Percentiles rank a stretch among this genome's conserved stretches.
Evolutionary conservation across 306 rosid genomes (phyloP).

Genomic region (Carpinus viminea): DNA sequence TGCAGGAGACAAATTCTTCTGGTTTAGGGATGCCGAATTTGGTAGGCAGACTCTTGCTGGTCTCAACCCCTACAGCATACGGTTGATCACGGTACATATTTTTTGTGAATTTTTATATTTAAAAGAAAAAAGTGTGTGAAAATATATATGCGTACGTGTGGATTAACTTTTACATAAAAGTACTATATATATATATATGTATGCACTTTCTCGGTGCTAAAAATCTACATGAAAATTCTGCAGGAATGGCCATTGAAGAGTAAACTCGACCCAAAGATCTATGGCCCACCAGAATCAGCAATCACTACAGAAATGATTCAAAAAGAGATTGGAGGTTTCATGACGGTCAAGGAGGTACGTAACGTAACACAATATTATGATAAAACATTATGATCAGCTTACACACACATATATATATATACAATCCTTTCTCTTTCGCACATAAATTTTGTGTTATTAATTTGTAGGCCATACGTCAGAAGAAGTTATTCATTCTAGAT

Average conservation of each 20-base stretch:
- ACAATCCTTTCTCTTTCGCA: not conserved
- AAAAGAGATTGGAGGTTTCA: slow-evolving; percentile 50
- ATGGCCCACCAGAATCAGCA: slow-evolving; percentile 69
- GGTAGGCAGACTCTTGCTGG: slow-evolving; percentile 87
- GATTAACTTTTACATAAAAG: too few species aligned
- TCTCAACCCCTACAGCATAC: slow-evolving; percentile 71
- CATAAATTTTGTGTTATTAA: not conserved
- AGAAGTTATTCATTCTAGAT: slow-evolving; percentile 70
- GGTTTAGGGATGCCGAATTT: slow-evolving; percentile 86
- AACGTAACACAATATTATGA: too few species aligned
- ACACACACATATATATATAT: not conserved
- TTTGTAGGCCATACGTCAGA: slow-evolving; percentile 55
- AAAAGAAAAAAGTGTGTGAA: too few species aligned
- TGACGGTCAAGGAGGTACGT: slow-evolving; percentile 54
- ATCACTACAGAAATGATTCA: slow-evolving; percentile 63
- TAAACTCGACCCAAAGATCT: slow-evolving; percentile 59
- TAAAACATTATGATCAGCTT: not conserved
- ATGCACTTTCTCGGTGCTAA: too few species aligned
- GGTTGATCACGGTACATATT: slow-evolving; percentile 60
- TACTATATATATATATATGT: too few species aligned
- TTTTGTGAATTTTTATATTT: too few species aligned
- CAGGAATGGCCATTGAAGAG: slow-evolving; percentile 96
- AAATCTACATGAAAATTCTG: not conserved
- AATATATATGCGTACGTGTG: too few species aligned
- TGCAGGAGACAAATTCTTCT: slow-evolving; percentile 79